These are phyloP conservation scores for Ophiostoma quercus DNA, from an alignment of 2,329 filamentous ascomycete species.

Conservation along the genomic window DNA sequence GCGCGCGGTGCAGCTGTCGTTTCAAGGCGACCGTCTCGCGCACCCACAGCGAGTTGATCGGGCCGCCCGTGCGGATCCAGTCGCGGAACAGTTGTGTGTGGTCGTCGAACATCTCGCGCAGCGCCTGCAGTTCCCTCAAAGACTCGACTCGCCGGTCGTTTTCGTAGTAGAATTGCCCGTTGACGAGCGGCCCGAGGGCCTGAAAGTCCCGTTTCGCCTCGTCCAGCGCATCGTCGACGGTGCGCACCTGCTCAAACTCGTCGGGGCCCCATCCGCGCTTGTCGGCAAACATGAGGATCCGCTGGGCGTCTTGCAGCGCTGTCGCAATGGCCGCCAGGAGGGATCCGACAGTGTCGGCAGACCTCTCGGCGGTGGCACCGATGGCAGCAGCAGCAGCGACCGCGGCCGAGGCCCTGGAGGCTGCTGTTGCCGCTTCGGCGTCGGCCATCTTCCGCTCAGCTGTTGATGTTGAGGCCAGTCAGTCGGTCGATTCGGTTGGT, in stretches of 20 bases:
- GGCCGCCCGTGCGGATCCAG: slow-evolving; percentile 51
- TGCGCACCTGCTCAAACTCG: slow-evolving; percentile 55
- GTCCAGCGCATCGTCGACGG: slow-evolving; percentile 51
- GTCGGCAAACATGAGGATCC: slow-evolving; percentile 52
- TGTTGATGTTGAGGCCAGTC: neutral
- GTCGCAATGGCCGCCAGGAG: slow-evolving; percentile 55
- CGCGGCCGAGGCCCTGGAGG: slow-evolving; percentile 24
- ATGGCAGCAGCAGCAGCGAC: slow-evolving; percentile 11
- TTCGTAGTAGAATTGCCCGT: slow-evolving; percentile 54
- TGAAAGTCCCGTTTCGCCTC: slow-evolving; percentile 58
- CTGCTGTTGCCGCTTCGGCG: slow-evolving; percentile 21
- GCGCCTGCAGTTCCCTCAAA: slow-evolving; percentile 44
- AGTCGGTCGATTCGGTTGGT: neutral
- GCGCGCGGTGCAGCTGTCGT: slow-evolving; percentile 51
- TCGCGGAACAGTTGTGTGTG: slow-evolving; percentile 49
- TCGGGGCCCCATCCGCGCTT: slow-evolving; percentile 55
- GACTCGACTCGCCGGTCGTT: slow-evolving; percentile 54
- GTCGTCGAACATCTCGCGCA: slow-evolving; percentile 43
- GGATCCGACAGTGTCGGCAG: slow-evolving; percentile 50
- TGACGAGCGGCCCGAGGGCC: slow-evolving; percentile 50
- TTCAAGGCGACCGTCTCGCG: slow-evolving; percentile 48
- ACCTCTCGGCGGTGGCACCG: neutral
- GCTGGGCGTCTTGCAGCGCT: slow-evolving; percentile 48
- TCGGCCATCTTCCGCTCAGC: neutral
- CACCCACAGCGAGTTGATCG: slow-evolving; percentile 53